Conservation (phyloP, 371 early-diverging fungal species). For the Rhizopus arrhizus region DNA sequence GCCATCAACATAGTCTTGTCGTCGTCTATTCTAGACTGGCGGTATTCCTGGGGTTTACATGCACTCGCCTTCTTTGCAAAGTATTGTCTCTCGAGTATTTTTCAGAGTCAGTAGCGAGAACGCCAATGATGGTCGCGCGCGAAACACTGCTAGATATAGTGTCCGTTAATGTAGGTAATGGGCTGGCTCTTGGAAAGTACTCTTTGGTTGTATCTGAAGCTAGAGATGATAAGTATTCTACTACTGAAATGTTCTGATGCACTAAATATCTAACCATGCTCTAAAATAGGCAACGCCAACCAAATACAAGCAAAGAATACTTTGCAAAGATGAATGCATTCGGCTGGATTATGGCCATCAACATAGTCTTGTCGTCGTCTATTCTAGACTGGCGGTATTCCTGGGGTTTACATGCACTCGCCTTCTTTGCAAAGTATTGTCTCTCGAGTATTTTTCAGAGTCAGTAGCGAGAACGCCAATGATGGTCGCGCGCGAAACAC, state of each 20-base stretch:
- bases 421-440: conserved; percentile 2
- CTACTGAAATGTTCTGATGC: too few species aligned
- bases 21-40: conserved; percentile 6
- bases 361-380: conserved; percentile 5
- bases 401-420: conserved; percentile 1
- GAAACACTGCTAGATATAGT: conserved; percentile 20
- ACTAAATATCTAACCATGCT: too few species aligned
- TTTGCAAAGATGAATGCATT: conserved; percentile 7
- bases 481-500: conserved; percentile 18
- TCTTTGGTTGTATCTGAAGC: conserved; percentile 2
- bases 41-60: conserved; percentile 5
- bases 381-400: conserved; percentile 7
- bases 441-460: conserved; percentile 3
- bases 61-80: conserved; percentile 2
- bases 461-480: conserved; percentile 13
- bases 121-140: conserved; percentile 15
- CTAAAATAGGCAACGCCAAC: too few species aligned
- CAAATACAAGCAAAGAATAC: neutral
- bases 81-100: conserved; percentile 2
- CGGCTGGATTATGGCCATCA: conserved; percentile 1
- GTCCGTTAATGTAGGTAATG: conserved; percentile 15
- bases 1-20: conserved; percentile 4
- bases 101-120: conserved; percentile 9
- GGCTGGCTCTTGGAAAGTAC: conserved; percentile 10
- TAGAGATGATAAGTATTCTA: too few species aligned